Percentiles rank a stretch among this genome's conserved stretches.
phyloP scores from a whole-genome alignment of 306 rosid genomes.

The Castanea sativa region DNA sequence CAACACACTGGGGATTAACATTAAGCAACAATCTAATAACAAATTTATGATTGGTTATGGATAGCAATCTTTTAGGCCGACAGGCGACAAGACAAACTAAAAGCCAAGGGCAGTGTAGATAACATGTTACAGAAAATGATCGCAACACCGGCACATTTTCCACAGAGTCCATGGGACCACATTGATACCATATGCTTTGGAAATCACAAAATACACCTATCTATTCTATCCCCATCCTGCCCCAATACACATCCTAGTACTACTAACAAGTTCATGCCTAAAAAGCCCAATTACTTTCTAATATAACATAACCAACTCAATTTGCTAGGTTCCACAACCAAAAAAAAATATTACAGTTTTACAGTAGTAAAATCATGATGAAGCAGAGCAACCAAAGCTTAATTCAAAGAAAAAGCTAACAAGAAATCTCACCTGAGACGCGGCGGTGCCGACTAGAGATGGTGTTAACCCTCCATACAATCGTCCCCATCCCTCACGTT shows the following conservation, averaged over 20 bases:
- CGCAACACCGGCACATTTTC: background rate
- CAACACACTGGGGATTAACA: background rate
- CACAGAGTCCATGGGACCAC: constrained; percentile 29
- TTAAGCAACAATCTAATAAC: background rate
- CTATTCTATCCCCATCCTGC: background rate
- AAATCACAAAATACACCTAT: background rate
- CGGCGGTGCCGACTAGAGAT: constrained; percentile 80
- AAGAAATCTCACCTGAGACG: constrained; percentile 76
- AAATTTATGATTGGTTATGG: background rate
- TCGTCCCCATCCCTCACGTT: constrained; percentile 87
- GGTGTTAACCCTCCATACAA: constrained; percentile 89
- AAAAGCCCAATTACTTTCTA: background rate
- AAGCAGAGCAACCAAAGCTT: background rate
- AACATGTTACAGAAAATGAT: constrained; percentile 6
- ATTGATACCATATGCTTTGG: background rate
- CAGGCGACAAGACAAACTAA: background rate
- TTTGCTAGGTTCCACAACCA: background rate
- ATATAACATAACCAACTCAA: background rate
- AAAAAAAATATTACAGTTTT: background rate
- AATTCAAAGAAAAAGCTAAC: constrained; percentile 20
- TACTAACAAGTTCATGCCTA: background rate
- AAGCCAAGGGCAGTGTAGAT: background rate
- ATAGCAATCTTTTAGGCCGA: background rate
- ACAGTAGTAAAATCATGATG: background rate
- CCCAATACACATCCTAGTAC: background rate